phyloP scores from a whole-genome alignment of 768 basidiomycete genomes.

The Lactarius vividus region DNA sequence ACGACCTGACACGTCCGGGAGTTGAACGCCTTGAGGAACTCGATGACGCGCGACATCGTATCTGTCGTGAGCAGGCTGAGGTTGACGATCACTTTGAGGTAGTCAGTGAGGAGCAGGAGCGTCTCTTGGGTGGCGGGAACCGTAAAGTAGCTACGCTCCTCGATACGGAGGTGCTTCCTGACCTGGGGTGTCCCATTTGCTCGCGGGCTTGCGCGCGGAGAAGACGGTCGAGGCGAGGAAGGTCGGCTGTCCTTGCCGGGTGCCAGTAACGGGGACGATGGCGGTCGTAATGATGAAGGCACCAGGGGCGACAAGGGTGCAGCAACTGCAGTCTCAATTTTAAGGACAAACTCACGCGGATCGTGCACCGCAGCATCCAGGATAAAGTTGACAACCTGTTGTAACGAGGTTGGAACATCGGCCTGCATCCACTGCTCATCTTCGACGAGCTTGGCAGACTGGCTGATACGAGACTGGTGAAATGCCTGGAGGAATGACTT shows the following conservation, averaged over 20 bases:
- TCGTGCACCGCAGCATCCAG: conserved; percentile 82
- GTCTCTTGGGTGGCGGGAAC: conserved; percentile 83
- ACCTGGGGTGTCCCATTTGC: conserved; percentile 27
- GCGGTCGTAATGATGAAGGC: conserved; percentile 28
- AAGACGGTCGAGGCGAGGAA: conserved; percentile 20
- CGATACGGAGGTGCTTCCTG: conserved; percentile 68
- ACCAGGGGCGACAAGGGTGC: conserved; percentile 31
- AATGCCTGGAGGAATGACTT: conserved; percentile 84
- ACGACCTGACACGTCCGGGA: conserved; percentile 98
- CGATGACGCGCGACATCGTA: conserved; percentile 90
- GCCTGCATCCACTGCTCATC: conserved; percentile 92
- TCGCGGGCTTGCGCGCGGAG: conserved; percentile 25
- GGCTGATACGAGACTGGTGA: conserved; percentile 76
- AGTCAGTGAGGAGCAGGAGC: conserved; percentile 73
- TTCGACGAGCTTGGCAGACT: conserved; percentile 87
- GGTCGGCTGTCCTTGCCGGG: conserved; percentile 26
- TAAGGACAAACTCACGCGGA: conserved; percentile 61
- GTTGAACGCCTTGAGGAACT: conserved; percentile 97
- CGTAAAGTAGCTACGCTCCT: conserved; percentile 80
- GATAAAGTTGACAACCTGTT: conserved; percentile 69
- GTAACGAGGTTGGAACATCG: conserved; percentile 65
- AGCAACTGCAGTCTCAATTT: conserved; percentile 29
- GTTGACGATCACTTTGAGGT: conserved; percentile 85
- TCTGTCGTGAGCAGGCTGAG: conserved; percentile 88
- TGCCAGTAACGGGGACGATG: conserved; percentile 33